Evolutionary conservation across 2,329 filamentous ascomycete genomes (phyloP), one percentile per base, ranked within the genome.

Genomic region (Aspergillus sp.): DNA sequence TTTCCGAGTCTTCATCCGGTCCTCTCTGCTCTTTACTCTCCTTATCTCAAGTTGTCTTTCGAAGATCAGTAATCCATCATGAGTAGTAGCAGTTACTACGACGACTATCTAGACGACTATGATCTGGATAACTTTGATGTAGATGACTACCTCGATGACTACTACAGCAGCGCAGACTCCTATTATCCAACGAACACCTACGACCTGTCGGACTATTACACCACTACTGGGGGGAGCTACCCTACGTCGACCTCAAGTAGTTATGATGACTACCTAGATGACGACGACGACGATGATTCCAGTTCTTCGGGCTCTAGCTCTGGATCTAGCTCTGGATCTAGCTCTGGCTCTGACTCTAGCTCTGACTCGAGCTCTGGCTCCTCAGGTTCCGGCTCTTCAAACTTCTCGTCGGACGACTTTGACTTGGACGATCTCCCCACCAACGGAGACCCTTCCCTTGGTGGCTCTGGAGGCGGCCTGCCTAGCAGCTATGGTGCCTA

Each of bases 91-190:
- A 19, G 19, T 24, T 15, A 48, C 27, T 24, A 31, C 31, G 54
- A 50, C 37, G 45, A 55, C 19, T 39, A 46, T 21, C 19, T 56
- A 2, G 54, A 56, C 15, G 54, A 51, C 21, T 37, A 50, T 19
- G 8, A 39, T 9, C 4, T 39, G 17, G 27, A 53, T 7, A 24
- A 49, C 12, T 33, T 39, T n/a, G 3, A 31, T 11, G 8, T 31
- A 11, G 27, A 31, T 31, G 27, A 31, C 27, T 31, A 31, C 27
- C 27, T 31, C 27, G 27, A 31, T 4, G 3, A 31, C 27, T 31
- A 31, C 27, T 31, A 8, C 4, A 31, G 8, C 27, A 11, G 3
- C 27, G 9, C 27, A 31, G 9, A 8, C 9, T 8, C 27, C 3
- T 31, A 31, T 11, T 31, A 31, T 11, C 9, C 27, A 31, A 31